A percentile compares a stretch with the other conserved stretches of the same genome.
These are phyloP conservation scores for Fusarium sp. DNA, from an alignment of 2,329 filamentous ascomycete species.

Conservation along the genomic window DNA sequence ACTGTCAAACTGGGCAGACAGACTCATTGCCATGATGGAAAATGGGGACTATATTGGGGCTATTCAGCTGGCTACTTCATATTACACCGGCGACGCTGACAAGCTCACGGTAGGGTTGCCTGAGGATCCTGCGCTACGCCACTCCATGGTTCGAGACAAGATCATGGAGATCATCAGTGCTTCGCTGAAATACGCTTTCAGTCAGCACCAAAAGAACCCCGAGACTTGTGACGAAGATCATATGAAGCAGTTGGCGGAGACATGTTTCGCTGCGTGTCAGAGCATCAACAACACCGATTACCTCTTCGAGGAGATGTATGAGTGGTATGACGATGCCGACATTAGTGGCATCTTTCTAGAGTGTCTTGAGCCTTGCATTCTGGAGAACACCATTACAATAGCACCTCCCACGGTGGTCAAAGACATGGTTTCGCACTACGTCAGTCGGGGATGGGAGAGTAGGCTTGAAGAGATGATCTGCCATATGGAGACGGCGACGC, in stretches of 20 bases:
- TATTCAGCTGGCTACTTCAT: conserved; percentile 90
- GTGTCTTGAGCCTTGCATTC: conserved; percentile 88
- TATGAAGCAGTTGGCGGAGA: conserved; percentile 83
- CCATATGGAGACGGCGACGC: conserved; percentile 88
- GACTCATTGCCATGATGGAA: conserved; percentile 94
- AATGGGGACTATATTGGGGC: conserved; percentile 95
- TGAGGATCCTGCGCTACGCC: conserved; percentile 82
- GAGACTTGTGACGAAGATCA: conserved; percentile 68
- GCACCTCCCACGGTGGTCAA: conserved; percentile 90
- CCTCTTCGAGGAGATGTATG: conserved; percentile 91
- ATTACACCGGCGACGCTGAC: conserved; percentile 92
- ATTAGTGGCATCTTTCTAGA: conserved; percentile 86
- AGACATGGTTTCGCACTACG: conserved; percentile 86
- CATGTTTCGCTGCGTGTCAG: conserved; percentile 87
- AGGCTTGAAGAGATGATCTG: conserved; percentile 95
- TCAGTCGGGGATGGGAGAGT: conserved; percentile 80
- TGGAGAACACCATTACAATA: conserved; percentile 81
- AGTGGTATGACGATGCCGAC: conserved; percentile 86
- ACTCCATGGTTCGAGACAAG: conserved; percentile 88
- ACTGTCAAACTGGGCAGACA: conserved; percentile 97
- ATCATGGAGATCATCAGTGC: conserved; percentile 94
- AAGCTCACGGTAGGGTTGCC: conserved; percentile 95
- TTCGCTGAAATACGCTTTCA: conserved; percentile 90
- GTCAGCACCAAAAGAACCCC: conserved; percentile 71
- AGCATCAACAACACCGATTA: conserved; percentile 85